Percentiles rank a stretch among this genome's conserved stretches.
Conservation (phyloP, 2,329 filamentous ascomycete species). For the Venturiaceae sp. region DNA sequence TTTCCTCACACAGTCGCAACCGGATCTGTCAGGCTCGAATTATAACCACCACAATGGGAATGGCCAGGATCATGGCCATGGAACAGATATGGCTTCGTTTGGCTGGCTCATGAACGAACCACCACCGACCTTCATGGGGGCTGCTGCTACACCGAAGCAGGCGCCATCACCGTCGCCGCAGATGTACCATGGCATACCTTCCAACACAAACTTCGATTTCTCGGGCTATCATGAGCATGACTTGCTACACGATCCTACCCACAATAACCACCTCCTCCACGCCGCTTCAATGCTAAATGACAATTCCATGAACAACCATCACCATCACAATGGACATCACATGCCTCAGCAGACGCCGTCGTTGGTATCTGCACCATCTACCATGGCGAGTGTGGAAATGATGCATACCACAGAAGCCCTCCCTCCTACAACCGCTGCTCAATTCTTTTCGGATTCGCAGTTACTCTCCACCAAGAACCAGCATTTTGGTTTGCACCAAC, state of each 20-base stretch:
- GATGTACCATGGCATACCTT: neutral
- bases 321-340: neutral
- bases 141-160: slow-evolving; percentile 4
- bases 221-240: neutral
- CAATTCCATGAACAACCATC: neutral
- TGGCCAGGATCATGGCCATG: neutral
- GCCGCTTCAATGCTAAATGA: neutral
- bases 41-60: neutral
- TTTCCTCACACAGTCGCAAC: slow-evolving; percentile 2
- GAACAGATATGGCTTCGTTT: neutral
- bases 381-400: neutral
- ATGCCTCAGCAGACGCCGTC: neutral
- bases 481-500: neutral
- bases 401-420: slow-evolving; percentile 1
- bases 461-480: neutral
- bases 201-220: slow-evolving; percentile 2
- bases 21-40: neutral
- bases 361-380: neutral
- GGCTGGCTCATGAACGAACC: slow-evolving; percentile 4
- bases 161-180: neutral
- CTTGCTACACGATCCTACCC: neutral
- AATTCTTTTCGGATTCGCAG: neutral
- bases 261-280: neutral
- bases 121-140: slow-evolving; percentile 6
- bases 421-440: neutral